Evolutionary conservation across 1,284 basidiomycete species (phyloP).

Genomic region (Stereum hirsutum): DNA sequence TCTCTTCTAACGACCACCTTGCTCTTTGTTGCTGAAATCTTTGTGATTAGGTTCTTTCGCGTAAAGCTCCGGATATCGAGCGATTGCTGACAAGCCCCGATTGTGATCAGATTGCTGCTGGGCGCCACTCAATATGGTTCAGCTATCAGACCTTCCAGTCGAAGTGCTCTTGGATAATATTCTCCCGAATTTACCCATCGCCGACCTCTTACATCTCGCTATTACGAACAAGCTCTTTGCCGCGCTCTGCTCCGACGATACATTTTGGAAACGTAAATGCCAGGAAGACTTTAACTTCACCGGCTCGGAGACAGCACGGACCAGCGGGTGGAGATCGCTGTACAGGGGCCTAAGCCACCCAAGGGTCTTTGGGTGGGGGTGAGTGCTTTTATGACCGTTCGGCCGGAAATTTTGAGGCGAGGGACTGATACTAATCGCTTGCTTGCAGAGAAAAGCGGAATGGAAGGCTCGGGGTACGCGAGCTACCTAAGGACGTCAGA

Average conservation of each 20-base stretch:
- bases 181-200: conserved; percentile 47
- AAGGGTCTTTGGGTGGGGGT: conserved; percentile 79
- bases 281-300: conserved; percentile 74
- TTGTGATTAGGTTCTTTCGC: too few species aligned
- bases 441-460: conserved; percentile 40
- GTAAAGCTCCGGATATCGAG: too few species aligned
- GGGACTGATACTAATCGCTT: conserved; percentile 2
- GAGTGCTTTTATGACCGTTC: conserved; percentile 15
- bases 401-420: too few species aligned
- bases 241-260: conserved; percentile 58
- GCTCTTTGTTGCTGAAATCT: too few species aligned
- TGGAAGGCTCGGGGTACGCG: conserved; percentile 49
- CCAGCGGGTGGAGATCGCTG: conserved; percentile 70
- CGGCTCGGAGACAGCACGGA: conserved; percentile 57
- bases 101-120: too few species aligned
- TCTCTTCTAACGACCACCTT: too few species aligned
- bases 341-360: conserved; percentile 59
- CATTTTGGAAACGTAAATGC: conserved; percentile 71
- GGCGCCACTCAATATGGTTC: too few species aligned
- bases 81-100: too few species aligned
- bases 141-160: conserved; percentile 51
- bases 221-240: conserved; percentile 51
- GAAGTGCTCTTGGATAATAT: conserved; percentile 73
- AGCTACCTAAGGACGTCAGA: conserved; percentile 26
- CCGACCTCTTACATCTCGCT: conserved; percentile 51